These are phyloP conservation scores for Catharanthus roseus DNA, from an alignment of 257 asterid species.

Conservation along the genomic window DNA sequence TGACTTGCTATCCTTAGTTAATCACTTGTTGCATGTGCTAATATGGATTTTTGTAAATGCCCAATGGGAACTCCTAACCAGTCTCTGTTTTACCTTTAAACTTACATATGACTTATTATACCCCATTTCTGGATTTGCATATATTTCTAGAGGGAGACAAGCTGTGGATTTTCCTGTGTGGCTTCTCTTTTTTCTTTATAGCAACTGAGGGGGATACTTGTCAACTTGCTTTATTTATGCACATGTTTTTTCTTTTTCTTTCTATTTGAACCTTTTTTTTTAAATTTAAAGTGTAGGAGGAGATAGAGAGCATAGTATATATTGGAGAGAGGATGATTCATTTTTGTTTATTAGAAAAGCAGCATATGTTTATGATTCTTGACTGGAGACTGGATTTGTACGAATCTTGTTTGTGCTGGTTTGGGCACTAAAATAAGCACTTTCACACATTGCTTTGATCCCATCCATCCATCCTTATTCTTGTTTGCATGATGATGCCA, in stretches of 20 bases:
- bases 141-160: neutral
- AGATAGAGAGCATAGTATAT: neutral
- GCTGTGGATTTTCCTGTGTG: neutral
- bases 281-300: too few species aligned
- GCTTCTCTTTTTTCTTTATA: too few species aligned
- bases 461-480: too few species aligned
- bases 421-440: too few species aligned
- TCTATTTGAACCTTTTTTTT: too few species aligned
- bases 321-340: neutral
- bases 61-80: neutral
- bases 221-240: neutral
- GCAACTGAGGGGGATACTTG: neutral
- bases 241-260: neutral
- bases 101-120: neutral
- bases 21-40: neutral
- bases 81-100: neutral
- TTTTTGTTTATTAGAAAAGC: too few species aligned
- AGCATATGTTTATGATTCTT: too few species aligned
- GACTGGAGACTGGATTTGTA: too few species aligned
- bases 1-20: neutral
- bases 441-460: too few species aligned
- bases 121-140: neutral
- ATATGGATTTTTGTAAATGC: neutral
- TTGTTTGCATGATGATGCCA: too few species aligned
- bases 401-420: too few species aligned